Evolutionary conservation across 768 basidiomycete species (phyloP).

Genomic region (Boletus tomentosulus): DNA sequence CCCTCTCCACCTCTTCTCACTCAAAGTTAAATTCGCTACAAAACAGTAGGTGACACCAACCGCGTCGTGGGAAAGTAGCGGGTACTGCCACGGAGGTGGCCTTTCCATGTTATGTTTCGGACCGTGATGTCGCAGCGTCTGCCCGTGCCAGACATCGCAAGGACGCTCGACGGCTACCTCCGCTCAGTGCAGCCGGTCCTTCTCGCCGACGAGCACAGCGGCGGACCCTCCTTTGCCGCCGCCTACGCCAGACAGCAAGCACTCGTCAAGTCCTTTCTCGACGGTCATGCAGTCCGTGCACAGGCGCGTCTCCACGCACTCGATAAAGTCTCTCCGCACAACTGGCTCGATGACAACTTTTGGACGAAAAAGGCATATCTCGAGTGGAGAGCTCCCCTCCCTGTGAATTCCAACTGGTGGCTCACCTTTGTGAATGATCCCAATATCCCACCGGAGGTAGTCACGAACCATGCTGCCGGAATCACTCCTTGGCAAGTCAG

Average conservation of each 20-base stretch:
- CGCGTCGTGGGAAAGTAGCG: too few species aligned
- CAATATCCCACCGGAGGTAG: conserved; percentile 44
- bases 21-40: too few species aligned
- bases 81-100: too few species aligned
- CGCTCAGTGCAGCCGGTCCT: conserved; percentile 76
- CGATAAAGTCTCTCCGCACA: conserved; percentile 77
- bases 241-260: conserved; percentile 19
- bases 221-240: conserved; percentile 43
- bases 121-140: conserved; percentile 29
- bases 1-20: too few species aligned
- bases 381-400: conserved; percentile 79
- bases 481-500: conserved; percentile 82
- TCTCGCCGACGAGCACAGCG: conserved; percentile 64
- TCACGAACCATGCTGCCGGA: conserved; percentile 25
- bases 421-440: conserved; percentile 76
- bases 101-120: too few species aligned
- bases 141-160: conserved; percentile 71
- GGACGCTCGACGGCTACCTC: conserved; percentile 75
- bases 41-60: too few species aligned
- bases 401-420: conserved; percentile 97
- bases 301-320: conserved; percentile 49
- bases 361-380: conserved; percentile 89
- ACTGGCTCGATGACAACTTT: conserved; percentile 93
- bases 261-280: conserved; percentile 16
- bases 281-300: conserved; percentile 11